Base-by-base conservation (phyloP, 1,284 basidiomycete genomes). In the Cryptococcus sp. region DNA sequence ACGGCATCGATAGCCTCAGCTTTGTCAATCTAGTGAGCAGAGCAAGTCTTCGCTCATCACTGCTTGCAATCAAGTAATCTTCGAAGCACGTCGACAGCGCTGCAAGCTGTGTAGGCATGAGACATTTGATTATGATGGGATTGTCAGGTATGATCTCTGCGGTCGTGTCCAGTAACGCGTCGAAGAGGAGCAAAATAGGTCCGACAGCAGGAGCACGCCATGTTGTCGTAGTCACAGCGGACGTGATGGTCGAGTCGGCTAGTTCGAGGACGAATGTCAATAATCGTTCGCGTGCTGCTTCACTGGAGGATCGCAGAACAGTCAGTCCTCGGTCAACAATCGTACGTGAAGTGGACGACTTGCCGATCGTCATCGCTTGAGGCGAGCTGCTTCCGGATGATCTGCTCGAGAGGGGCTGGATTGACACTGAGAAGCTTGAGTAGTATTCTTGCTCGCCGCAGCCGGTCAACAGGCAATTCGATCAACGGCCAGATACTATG, bases 71-170 rank as follows among this genome's bases (percentile, higher is more conserved):
- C 23, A 77, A 57, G 45, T 65, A 62, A 38, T 72, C 72, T 40
- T 75, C 72, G 40, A 73, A 76, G 50, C 70, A 73, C 4, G 42
- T 40, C 0, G 73, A 68, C 16, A 76, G 61, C 0, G 70, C 70
- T 10, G 42, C 27, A 11, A 75, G 59, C 2, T 73, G 75, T 0
- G 66, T 49, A 0, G 73, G 69, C 11, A 70, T 52, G 5, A 77
- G 39, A 7, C 58, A 49, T 15, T 62, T 49, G 30, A 68, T 55
- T 7, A 72, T 63, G 11, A 69, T 63, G 15, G 70, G 54, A 19
- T 66, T 67, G 19, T 71, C 68, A 0, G 70, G 65, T 0, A 47
- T 57, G 11, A 66, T 58, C 17, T 69, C 61, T 8, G 6, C 8
- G 7, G 54, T 48, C 0, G 66, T 63, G 39, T 69, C 62, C 1